Conservation (phyloP, 805 yeast species). For the Hanseniaspora lachancei region DNA sequence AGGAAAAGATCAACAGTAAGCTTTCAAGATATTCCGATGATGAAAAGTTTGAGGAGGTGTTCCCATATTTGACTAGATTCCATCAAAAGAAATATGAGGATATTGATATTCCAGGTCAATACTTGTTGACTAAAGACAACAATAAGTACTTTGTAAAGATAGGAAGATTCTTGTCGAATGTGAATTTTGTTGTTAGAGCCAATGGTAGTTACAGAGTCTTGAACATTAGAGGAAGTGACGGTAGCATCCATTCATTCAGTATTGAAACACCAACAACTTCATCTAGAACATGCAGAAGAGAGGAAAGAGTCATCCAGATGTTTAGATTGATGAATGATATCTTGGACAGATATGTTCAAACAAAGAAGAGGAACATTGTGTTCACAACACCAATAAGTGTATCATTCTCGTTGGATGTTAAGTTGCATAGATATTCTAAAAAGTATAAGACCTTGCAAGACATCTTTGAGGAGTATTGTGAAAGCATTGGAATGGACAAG, state of each 20-base stretch:
- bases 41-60: conserved; percentile 73
- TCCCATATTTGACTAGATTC: conserved; percentile 92
- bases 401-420: conserved; percentile 87
- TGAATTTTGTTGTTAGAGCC: conserved; percentile 79
- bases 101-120: conserved; percentile 95
- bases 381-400: conserved; percentile 84
- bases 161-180: conserved; percentile 79
- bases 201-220: conserved; percentile 81
- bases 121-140: conserved; percentile 72
- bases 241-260: conserved; percentile 80
- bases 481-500: conserved; percentile 53
- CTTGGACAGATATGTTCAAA: conserved; percentile 67
- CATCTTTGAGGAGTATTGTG: conserved; percentile 79
- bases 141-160: conserved; percentile 86
- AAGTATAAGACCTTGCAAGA: conserved; percentile 64
- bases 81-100: conserved; percentile 98
- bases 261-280: conserved; percentile 97
- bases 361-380: conserved; percentile 70
- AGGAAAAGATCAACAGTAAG: conserved; percentile 82
- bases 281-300: conserved; percentile 92
- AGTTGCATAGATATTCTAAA: conserved; percentile 72
- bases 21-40: conserved; percentile 71
- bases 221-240: conserved; percentile 86
- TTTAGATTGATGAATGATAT: conserved; percentile 80
- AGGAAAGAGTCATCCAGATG: conserved; percentile 83